These are phyloP conservation scores for Vaccinium darrowii DNA, from an alignment of 148 eudicot genomes.

Conservation along the genomic window DNA sequence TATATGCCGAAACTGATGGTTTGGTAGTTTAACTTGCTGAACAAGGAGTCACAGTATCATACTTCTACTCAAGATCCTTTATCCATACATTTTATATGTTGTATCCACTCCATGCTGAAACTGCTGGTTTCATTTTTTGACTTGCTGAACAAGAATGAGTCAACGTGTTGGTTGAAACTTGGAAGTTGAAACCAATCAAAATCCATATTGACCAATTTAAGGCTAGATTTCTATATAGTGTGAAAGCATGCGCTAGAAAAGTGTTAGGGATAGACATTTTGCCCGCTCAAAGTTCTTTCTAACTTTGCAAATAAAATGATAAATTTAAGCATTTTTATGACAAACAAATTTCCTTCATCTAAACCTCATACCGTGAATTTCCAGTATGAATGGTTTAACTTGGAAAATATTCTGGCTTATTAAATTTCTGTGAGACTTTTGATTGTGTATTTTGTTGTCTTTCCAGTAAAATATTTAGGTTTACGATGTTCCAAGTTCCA, in stretches of 20 bases:
- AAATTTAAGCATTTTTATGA: background rate
- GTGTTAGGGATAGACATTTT: background rate
- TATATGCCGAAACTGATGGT: background rate
- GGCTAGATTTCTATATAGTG: background rate
- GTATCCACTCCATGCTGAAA: background rate
- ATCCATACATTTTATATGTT: background rate
- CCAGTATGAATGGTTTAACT: background rate
- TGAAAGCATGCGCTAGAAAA: background rate
- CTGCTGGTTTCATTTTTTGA: background rate
- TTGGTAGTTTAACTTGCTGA: background rate
- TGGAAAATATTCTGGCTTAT: background rate
- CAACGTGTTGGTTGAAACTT: background rate
- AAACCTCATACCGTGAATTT: background rate
- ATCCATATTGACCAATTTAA: background rate
- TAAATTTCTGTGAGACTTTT: background rate
- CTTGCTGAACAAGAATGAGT: conserved; percentile 4
- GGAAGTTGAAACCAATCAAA: background rate
- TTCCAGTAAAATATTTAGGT: background rate
- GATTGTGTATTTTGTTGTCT: background rate
- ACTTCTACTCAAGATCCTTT: background rate
- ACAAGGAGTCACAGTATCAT: background rate
- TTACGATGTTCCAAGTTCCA: background rate
- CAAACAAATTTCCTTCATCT: background rate
- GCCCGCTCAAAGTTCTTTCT: background rate
- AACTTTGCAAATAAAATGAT: background rate